Base-by-base conservation (phyloP, 768 basidiomycete species). In the Termitomyces sp. region DNA sequence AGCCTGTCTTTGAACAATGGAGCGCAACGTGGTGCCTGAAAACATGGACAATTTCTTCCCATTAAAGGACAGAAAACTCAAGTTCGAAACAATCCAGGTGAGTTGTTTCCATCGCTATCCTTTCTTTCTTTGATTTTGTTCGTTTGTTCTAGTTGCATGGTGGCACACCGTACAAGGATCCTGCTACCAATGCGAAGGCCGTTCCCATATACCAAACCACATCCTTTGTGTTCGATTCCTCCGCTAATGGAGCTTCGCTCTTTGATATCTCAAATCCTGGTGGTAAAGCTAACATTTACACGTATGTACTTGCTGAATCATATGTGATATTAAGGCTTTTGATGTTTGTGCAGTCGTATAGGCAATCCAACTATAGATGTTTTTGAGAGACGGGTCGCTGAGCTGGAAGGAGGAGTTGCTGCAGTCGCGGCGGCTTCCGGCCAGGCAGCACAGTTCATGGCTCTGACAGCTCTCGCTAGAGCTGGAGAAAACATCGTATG, bases 401-500 rank as follows among this genome's bases (percentile, higher is more conserved):
- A 83, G 0, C 74, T 88, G 14, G 85, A 87, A 59, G 82, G 83
- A 1, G 86, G 86, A 0, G 74, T 67, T 0, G 84, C 83, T 0
- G 86, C 85, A 1, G 71, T 87, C 0, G 81, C 84, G 0, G 67
- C 76, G 2, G 65, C 84, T 0, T 82, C 80, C 43, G 86, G 84
- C 1, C 84, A 84, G 57, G 69, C 82, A 2, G 87, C 85, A 0
- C 82, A 84, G 53, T 80, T 85, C 63, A 70, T 87, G 69, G 77
- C 83, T 0, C 73, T 87, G 46, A 70, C 76, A 0, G 74, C 78
- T 2, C 69, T 86, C 17, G 79, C 81, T 1, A 60, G 67, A 17
- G 51, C 70, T 0, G 85, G 86, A 0, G 86, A 88, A 62, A 88
- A 88, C 58, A 83, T 88, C 51, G 76, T 88, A 3, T 74, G 80